Conservation (phyloP, 257 asterid species). For the Solanum dulcamara region DNA sequence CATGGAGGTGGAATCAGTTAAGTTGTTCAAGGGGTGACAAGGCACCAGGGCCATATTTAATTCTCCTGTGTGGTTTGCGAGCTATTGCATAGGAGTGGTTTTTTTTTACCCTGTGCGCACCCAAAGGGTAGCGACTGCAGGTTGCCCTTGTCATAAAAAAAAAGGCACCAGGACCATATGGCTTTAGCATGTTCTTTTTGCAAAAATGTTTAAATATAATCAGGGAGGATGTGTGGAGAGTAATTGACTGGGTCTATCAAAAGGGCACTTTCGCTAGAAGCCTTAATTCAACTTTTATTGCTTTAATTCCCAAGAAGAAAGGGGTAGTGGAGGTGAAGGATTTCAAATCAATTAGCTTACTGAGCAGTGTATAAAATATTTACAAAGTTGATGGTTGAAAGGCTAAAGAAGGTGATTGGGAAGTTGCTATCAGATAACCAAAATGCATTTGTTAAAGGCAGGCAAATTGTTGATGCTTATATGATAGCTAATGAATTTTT, state of each 20-base stretch:
- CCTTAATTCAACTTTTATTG: neutral
- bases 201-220: neutral
- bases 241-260: neutral
- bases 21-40: neutral
- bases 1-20: neutral
- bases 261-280: neutral
- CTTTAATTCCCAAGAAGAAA: neutral
- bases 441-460: neutral
- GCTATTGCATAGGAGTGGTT: too few relatives aligned
- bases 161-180: neutral
- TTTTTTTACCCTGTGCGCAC: too few relatives aligned
- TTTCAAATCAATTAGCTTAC: neutral
- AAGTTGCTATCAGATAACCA: neutral
- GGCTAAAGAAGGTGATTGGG: neutral
- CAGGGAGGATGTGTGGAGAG: neutral
- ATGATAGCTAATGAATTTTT: too few relatives aligned
- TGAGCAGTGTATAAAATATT: neutral
- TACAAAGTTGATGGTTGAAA: neutral
- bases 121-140: too few relatives aligned
- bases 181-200: neutral
- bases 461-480: neutral
- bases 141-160: too few relatives aligned
- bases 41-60: neutral
- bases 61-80: too few relatives aligned
- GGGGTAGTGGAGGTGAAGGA: neutral